Base-by-base conservation (phyloP, 805 yeast genomes). In the Torulaspora franciscae region DNA sequence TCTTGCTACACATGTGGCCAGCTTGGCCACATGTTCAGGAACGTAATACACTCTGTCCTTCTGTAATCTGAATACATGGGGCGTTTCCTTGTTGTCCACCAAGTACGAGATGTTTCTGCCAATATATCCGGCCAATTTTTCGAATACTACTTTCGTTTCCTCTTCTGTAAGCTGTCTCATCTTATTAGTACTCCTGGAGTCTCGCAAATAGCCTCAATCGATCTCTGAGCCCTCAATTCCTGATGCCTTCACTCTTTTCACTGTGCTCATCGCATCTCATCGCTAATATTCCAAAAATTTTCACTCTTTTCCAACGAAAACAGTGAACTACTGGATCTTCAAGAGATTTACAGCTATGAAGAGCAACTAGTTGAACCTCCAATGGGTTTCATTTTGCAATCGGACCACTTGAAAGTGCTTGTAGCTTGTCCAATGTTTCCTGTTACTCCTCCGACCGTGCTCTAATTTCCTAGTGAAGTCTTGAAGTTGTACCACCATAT, bases 131-230 rank as follows among this genome's bases (percentile, higher is more conserved):
- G 98, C 97, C 46, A 93, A 77, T 69, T 93, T 93, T 63, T 93
- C 98, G 65, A 93, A 91, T 33, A 93, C 95, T 13, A 84, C 91
- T 65, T 85, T 88, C 34, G 99, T 91, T 65, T 93, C 99, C 66
- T 89, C 96, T 65, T 91, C 99, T 53, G 98, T 91, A 54, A 91
- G 76, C 40, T 89, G 87, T 75, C 99, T 84, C 99, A 91, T 91
- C 6, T 17, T 39, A 9, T 7, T 8, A 32, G 4, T 9, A 8
- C 22, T 15, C 6, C 9, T 7, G 14, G 26, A 5, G 15, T 11
- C 3, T 24, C 11, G 5, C 15, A 6, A 7, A 23, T 7, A 15
- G 17, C 15, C 10, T 8, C 25, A 29, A 30, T 30, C 19, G 9
- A 30, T 7, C 7, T 15, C 33, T 19, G 8, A 33, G n/a, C 26